Percentiles rank a stretch among this genome's conserved stretches.
Evolutionary conservation across 2,329 filamentous ascomycete genomes (phyloP).

Genomic region (Colletotrichum musicola): DNA sequence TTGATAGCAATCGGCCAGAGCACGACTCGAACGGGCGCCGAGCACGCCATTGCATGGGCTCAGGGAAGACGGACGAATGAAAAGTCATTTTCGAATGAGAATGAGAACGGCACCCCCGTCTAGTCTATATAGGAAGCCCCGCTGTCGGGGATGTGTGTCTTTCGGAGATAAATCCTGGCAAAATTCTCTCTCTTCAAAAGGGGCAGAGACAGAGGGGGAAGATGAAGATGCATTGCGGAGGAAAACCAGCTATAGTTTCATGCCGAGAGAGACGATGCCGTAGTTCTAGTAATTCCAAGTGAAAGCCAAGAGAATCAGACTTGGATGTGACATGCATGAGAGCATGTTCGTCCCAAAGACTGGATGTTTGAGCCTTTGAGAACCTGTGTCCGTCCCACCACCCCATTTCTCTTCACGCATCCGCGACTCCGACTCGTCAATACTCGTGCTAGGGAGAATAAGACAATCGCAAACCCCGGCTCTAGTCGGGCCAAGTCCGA

Average conservation of each 20-base stretch:
- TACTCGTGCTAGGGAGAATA: neutral
- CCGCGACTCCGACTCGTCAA: neutral
- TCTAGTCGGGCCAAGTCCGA: slow-evolving; percentile 36
- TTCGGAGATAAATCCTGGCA: slow-evolving; percentile 19
- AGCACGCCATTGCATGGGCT: slow-evolving; percentile 28
- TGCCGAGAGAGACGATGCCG: too few species aligned
- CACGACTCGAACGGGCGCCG: slow-evolving; percentile 31
- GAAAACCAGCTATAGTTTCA: too few species aligned
- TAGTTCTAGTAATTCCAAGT: neutral
- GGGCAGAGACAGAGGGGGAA: neutral
- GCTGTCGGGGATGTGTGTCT: slow-evolving; percentile 24
- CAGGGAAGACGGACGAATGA: slow-evolving; percentile 23
- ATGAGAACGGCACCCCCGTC: too few species aligned
- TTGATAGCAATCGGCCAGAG: slow-evolving; percentile 10
- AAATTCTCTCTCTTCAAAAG: neutral
- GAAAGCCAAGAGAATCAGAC: neutral
- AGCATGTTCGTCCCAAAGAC: slow-evolving; percentile 21
- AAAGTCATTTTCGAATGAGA: neutral
- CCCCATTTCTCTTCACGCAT: neutral
- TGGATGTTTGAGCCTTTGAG: neutral
- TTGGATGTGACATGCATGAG: slow-evolving; percentile 21
- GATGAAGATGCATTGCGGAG: neutral
- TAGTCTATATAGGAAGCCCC: slow-evolving; percentile 8
- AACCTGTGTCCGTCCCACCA: neutral
- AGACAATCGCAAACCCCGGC: neutral